Evolutionary conservation across 2,329 filamentous ascomycete species (phyloP).

Genomic region (Gyromitra esculenta): DNA sequence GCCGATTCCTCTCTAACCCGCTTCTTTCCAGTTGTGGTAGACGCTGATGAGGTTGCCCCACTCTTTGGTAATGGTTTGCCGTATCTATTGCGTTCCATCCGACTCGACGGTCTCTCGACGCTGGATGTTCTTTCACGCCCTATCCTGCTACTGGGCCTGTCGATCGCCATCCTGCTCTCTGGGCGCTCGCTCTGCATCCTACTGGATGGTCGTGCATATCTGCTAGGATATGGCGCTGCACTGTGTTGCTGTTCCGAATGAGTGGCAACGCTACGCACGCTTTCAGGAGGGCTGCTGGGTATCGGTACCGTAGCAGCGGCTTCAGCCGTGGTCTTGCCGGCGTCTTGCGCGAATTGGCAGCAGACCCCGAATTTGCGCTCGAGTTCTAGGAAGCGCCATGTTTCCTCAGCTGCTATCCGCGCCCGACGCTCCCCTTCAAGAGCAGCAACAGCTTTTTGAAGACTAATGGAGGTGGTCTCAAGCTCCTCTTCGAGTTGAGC

Average conservation of each 20-base stretch:
- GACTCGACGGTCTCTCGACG: not conserved
- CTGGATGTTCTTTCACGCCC: conserved; percentile 34
- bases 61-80: conserved; percentile 24
- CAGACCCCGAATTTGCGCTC: conserved; percentile 55
- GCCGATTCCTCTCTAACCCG: conserved; percentile 52
- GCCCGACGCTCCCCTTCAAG: conserved; percentile 49
- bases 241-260: not conserved
- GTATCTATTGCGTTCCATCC: conserved; percentile 22
- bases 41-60: conserved; percentile 3
- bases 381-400: conserved; percentile 52
- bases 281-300: conserved; percentile 42
- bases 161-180: conserved; percentile 38
- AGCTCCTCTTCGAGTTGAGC: conserved; percentile 53
- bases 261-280: conserved; percentile 25
- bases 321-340: conserved; percentile 21
- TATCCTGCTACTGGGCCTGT: conserved; percentile 45
- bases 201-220: conserved; percentile 31
- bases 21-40: conserved; percentile 48
- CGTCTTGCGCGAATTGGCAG: conserved; percentile 49
- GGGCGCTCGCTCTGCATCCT: conserved; percentile 39
- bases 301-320: conserved; percentile 37
- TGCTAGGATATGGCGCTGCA: conserved; percentile 8
- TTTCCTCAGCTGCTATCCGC: conserved; percentile 49
- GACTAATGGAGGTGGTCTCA: conserved; percentile 45
- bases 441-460: conserved; percentile 45